Conservation (phyloP, 495 filamentous ascomycete genomes). For the Aspergillus hancockii region DNA sequence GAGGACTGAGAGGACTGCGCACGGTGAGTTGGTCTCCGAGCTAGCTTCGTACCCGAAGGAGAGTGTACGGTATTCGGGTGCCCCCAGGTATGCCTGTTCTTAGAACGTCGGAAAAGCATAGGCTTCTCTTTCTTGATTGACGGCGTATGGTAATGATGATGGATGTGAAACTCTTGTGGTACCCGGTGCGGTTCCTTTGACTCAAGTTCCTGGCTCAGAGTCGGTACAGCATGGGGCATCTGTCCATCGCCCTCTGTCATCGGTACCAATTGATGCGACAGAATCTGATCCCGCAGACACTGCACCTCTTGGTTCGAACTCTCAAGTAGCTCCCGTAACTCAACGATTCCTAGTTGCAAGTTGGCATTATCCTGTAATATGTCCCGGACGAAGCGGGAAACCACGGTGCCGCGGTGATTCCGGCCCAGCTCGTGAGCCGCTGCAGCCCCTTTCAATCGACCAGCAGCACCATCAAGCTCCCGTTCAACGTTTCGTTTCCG, state of each 20-base stretch:
- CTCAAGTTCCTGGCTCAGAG: constrained; percentile 70
- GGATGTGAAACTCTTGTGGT: constrained; percentile 80
- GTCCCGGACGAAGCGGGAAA: constrained; percentile 92
- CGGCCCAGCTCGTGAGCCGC: constrained; percentile 61
- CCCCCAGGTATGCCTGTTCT: constrained; percentile 65
- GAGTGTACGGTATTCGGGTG: constrained; percentile 63
- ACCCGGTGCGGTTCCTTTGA: constrained; percentile 50
- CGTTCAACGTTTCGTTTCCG: constrained; percentile 70
- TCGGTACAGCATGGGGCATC: constrained; percentile 34
- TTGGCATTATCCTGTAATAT: constrained; percentile 95
- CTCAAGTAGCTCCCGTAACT: constrained; percentile 86
- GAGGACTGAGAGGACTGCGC: constrained; percentile 50
- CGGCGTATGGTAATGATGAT: constrained; percentile 85
- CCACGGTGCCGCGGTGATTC: constrained; percentile 60
- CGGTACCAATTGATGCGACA: constrained; percentile 70
- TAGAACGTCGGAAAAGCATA: constrained; percentile 54
- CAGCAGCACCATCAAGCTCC: constrained; percentile 74
- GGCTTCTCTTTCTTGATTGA: constrained; percentile 54
- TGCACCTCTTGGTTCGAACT: constrained; percentile 95
- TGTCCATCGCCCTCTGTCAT: constrained; percentile 35
- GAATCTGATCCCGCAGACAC: constrained; percentile 77
- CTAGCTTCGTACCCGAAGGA: constrained; percentile 40
- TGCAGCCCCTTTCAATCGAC: constrained; percentile 76
- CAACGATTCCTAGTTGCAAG: constrained; percentile 83
- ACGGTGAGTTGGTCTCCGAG: constrained; percentile 42